These are phyloP conservation scores for Colletotrichum sublineola DNA, from an alignment of 2,329 filamentous ascomycete species.

Conservation along the genomic window DNA sequence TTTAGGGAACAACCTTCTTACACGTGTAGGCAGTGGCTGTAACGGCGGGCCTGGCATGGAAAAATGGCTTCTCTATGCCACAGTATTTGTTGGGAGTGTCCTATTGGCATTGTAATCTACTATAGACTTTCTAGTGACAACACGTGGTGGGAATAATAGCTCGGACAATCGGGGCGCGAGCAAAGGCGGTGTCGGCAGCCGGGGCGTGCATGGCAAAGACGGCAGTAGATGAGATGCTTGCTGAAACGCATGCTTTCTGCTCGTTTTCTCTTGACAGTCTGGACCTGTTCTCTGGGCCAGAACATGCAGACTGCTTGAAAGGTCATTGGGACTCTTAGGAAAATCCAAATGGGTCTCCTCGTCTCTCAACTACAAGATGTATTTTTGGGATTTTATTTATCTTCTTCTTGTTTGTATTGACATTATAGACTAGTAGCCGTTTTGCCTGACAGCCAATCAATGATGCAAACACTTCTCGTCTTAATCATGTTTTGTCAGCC, in stretches of 20 bases:
- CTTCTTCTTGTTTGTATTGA: background rate
- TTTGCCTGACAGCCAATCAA: background rate
- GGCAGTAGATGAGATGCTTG: background rate
- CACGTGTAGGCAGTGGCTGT: conserved; percentile 48
- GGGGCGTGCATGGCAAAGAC: background rate
- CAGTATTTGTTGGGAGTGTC: background rate
- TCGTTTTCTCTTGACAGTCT: background rate
- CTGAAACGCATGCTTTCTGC: background rate
- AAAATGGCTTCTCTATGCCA: background rate
- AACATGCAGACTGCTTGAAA: background rate
- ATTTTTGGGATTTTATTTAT: background rate
- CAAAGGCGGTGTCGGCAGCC: background rate
- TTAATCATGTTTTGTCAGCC: background rate
- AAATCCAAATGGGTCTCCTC: background rate
- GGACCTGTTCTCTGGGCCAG: background rate
- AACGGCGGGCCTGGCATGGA: background rate
- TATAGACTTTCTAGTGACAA: background rate
- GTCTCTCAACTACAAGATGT: background rate
- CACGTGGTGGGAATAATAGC: background rate
- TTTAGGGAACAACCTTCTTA: conserved; percentile 66
- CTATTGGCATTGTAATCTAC: background rate
- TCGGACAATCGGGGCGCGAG: background rate
- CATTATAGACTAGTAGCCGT: background rate
- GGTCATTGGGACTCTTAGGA: background rate
- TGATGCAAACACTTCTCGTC: background rate